Base-by-base conservation (phyloP, 352 stramenopile genomes). In the Pythium coloratum region DNA sequence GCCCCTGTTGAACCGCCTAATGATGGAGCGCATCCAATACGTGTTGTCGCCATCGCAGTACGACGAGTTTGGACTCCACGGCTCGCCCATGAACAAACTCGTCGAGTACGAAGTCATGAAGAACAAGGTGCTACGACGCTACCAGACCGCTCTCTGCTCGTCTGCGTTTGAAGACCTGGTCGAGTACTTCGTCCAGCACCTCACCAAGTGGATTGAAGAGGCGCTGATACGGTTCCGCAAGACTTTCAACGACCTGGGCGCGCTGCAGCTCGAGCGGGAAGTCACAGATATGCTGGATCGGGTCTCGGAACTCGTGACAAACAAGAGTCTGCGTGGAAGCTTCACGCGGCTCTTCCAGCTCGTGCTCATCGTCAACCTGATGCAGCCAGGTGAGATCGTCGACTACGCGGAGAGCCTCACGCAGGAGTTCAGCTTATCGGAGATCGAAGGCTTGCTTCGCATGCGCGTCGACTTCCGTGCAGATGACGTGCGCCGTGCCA, bases 301-400 rank as follows among this genome's bases (percentile, higher is more conserved):
- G 9, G 74, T 90, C 7, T 82, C 78, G 0, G 66, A 77, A 44
- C 75, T 90, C 12, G 82, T 86, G 9, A 64, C 73, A 12, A 69
- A 86, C 4, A 82, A 77, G 65, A 91, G 81, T 70, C 62, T 94
- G 36, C 81, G 82, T 33, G 67, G 64, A 8, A 69, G 80, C 10
- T 95, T 94, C 65, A 94, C 82, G 14, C 75, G 85, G 38, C 73
- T 94, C 2, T 92, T 94, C 63, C 84, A 95, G 64, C 50, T 94
- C 38, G 81, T 89, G 46, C 84, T 93, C 10, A 76, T 95, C 26
- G 69, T 95, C 40, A 95, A 94, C 64, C 65, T 95, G n/a, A 76
- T 89, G 73, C 78, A 91, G 49, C 85, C 87, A 5, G 72, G 51
- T 16, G 84, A 95, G 61, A 76, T 95, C 3, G 57, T 90, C 18